Evolutionary conservation across 2,329 filamentous ascomycete genomes (phyloP).

Genomic region (Colletotrichum cordylinicola): DNA sequence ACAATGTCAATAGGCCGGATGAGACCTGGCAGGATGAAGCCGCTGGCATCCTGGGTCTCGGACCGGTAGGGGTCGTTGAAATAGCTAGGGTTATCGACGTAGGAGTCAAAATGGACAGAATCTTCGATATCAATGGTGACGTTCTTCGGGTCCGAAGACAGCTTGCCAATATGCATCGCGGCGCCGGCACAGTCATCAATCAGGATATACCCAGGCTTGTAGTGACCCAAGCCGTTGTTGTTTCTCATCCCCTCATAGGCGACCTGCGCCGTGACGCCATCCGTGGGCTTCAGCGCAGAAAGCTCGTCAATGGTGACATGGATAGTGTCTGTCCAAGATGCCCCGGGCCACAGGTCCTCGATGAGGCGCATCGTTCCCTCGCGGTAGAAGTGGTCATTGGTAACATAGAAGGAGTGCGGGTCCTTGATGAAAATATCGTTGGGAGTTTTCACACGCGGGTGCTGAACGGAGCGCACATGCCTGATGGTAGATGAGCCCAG

Average conservation of each 20-base stretch:
- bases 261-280: slow-evolving; percentile 46
- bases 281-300: slow-evolving; percentile 1
- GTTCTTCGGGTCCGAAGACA: slow-evolving; percentile 25
- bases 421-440: slow-evolving; percentile 61
- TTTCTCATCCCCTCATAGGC: slow-evolving; percentile 53
- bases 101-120: slow-evolving; percentile 45
- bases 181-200: slow-evolving; percentile 51
- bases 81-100: slow-evolving; percentile 64
- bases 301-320: slow-evolving; percentile 31
- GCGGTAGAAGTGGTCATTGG: slow-evolving; percentile 63
- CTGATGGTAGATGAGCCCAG: slow-evolving; percentile 35
- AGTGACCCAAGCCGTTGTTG: slow-evolving; percentile 63
- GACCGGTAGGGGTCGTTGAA: slow-evolving; percentile 59
- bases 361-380: slow-evolving; percentile 51
- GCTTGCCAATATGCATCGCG: slow-evolving; percentile 46
- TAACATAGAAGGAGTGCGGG: slow-evolving; percentile 58
- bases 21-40: slow-evolving; percentile 57
- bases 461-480: slow-evolving; percentile 58
- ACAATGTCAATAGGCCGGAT: slow-evolving; percentile 43
- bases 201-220: slow-evolving; percentile 45
- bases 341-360: slow-evolving; percentile 48
- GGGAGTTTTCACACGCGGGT: slow-evolving; percentile 60
- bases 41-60: slow-evolving; percentile 52
- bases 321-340: slow-evolving; percentile 56
- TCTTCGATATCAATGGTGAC: slow-evolving; percentile 46